Evolutionary conservation across 441 rosid species (phyloP), one percentile per base, ranked within the genome.

Genomic region (Adansonia gregorii): DNA sequence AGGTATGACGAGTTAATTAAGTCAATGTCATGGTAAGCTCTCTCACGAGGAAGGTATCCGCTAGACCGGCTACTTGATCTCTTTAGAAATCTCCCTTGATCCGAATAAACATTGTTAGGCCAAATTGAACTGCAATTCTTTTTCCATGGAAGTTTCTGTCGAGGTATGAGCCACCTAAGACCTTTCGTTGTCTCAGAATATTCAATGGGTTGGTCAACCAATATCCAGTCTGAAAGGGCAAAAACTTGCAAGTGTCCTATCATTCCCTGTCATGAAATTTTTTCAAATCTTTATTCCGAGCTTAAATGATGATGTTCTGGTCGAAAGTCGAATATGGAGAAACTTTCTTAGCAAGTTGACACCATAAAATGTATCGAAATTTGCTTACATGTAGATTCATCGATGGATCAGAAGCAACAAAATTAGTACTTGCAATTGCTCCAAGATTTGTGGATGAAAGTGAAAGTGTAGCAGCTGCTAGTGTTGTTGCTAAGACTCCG

Each of bases 181-280:
- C 92, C 92, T 81, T 79, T 79, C 46, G 80, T 82, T 60, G 90
- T 89, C 85, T 89, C 92, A 12, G 92, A 89, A 80, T 86, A 89
- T 72, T 89, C 89, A 43, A 84, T 73, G 8, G 89, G 87, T 66
- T 80, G 88, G 76, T 86, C 80, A 49, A 71, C 76, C 48, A 82
- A 74, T 78, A 89, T 17, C 92, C 90, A 87, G 73, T 85, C 87
- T 9, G 88, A 87, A 73, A 89, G 86, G 43, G 85, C 88, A 87
- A 89, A 87, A 75, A 87, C 87, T 84, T 89, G 92, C 51, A 89
- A 84, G 74, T 89, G 92, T 66, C 92, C 92, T 55, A 86, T 75
- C 86, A 89, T 76, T 79, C 90, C 92, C 92, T 89, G 77, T 9
- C 24, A 82, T 66, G 17, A n/a, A 82, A 14, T 10, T 8, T 41